A percentile compares a stretch with the other conserved stretches of the same genome.
These are phyloP conservation scores for Xylariales sp. DNA, from an alignment of 2,329 filamentous ascomycete species.

Conservation along the genomic window DNA sequence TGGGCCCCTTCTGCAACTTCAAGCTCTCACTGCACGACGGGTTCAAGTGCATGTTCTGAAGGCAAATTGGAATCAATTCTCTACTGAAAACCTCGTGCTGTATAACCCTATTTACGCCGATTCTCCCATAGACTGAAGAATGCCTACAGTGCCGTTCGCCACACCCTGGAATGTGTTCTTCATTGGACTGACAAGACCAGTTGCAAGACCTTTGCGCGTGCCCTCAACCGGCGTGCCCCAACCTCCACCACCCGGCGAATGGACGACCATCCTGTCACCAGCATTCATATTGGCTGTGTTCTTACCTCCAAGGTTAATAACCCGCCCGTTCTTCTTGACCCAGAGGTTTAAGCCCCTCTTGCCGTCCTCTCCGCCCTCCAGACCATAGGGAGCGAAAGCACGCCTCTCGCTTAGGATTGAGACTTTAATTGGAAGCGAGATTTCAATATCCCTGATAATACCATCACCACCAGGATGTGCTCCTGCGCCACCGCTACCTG, in stretches of 20 bases:
- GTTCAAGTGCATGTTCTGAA: no score
- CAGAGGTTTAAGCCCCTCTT: slow-evolving; percentile 3
- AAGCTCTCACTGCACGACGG: no score
- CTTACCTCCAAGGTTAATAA: slow-evolving; percentile 18
- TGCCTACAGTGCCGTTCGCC: slow-evolving; percentile 5
- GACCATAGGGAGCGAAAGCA: slow-evolving; percentile 1
- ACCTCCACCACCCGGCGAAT: slow-evolving; percentile 19
- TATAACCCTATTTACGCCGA: no score
- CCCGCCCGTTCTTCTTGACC: slow-evolving; percentile 10
- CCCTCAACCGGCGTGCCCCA: slow-evolving; percentile 12
- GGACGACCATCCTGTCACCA: slow-evolving; percentile 17
- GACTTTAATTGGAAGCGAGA: slow-evolving; percentile 1
- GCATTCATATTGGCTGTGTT: slow-evolving; percentile 14
- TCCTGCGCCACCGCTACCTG: not conserved
- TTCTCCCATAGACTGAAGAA: slow-evolving; percentile 9
- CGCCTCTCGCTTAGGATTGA: slow-evolving; percentile 5
- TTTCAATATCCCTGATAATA: slow-evolving; percentile 1
- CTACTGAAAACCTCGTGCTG: no score
- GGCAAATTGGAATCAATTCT: no score
- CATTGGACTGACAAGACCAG: not conserved
- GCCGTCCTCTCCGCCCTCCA: slow-evolving; percentile 7
- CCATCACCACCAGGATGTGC: not conserved
- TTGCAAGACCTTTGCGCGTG: not conserved
- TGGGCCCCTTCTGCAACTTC: no score
- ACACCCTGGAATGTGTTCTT: slow-evolving; percentile 6